Conservation (phyloP, 2,329 filamentous ascomycete species). For the Neofusicoccum cordaticola region DNA sequence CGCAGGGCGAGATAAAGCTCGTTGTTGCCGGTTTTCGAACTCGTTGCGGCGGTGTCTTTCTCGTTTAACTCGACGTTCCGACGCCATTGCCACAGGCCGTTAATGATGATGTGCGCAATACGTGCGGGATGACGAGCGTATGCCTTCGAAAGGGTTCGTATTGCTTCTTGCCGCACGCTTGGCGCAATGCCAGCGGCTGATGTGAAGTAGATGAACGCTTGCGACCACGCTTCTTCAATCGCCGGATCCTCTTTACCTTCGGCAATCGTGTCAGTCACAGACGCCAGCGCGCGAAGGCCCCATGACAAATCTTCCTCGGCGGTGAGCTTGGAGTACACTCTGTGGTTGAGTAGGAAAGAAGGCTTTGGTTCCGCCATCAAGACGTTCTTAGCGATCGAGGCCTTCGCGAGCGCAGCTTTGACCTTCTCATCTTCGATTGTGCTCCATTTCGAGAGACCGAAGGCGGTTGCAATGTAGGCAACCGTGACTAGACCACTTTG, state of each 20-base stretch:
- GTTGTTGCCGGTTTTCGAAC: conserved; percentile 62
- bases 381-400: conserved; percentile 62
- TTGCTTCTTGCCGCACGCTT: conserved; percentile 62
- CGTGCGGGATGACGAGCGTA: conserved; percentile 60
- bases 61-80: conserved; percentile 65
- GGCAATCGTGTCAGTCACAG: conserved; percentile 56
- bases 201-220: conserved; percentile 77
- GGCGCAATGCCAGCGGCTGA: conserved; percentile 61
- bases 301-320: conserved; percentile 74
- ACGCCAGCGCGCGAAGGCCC: conserved; percentile 68
- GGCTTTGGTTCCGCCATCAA: conserved; percentile 73
- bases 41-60: conserved; percentile 70
- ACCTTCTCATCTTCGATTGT: conserved; percentile 56
- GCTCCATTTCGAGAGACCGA: conserved; percentile 56
- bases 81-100: conserved; percentile 79
- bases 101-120: conserved; percentile 63
- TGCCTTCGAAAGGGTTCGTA: conserved; percentile 59
- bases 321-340: conserved; percentile 77
- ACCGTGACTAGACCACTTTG: conserved; percentile 81
- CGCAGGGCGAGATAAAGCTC: conserved; percentile 62
- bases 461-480: conserved; percentile 69
- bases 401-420: conserved; percentile 58
- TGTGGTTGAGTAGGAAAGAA: conserved; percentile 80
- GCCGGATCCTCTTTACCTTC: conserved; percentile 44
- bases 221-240: conserved; percentile 71